These are phyloP conservation scores for Combretum micranthum DNA, from an alignment of 345 rosid species.

Conservation along the genomic window DNA sequence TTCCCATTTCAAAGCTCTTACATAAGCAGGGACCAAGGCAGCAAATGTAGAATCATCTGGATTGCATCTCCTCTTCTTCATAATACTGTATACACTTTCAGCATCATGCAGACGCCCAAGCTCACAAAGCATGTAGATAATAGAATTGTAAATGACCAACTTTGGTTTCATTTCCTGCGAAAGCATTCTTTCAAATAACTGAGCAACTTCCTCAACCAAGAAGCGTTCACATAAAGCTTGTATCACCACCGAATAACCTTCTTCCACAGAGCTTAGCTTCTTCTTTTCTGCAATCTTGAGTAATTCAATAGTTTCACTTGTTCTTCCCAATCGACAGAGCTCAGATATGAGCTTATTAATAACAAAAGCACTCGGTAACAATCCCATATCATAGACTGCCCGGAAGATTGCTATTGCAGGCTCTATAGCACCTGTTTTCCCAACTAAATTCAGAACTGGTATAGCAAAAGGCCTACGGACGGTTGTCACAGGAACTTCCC, in stretches of 20 bases:
- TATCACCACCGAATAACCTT: slow-evolving; percentile 18
- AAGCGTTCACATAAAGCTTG: slow-evolving; percentile 16
- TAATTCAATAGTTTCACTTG: slow-evolving; percentile 14
- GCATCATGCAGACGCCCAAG: slow-evolving; percentile 19
- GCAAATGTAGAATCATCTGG: slow-evolving; percentile 22
- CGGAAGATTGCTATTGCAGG: slow-evolving; percentile 20
- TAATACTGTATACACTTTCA: slow-evolving; percentile 18
- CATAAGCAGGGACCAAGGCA: slow-evolving; percentile 22
- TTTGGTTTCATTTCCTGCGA: slow-evolving; percentile 19
- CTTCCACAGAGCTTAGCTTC: slow-evolving; percentile 20
- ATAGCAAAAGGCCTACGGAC: slow-evolving; percentile 17
- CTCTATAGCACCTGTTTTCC: slow-evolving; percentile 16
- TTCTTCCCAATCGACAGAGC: slow-evolving; percentile 20
- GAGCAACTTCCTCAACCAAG: slow-evolving; percentile 17
- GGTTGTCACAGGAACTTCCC: slow-evolving; percentile 17
- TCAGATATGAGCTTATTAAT: slow-evolving; percentile 18
- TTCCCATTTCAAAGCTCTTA: slow-evolving; percentile 19
- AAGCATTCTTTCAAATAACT: slow-evolving; percentile 23
- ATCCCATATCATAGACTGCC: slow-evolving; percentile 10
- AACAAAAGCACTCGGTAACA: slow-evolving; percentile 27
- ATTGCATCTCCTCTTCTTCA: slow-evolving; percentile 24
- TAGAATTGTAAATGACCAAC: slow-evolving; percentile 20
- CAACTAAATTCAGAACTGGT: slow-evolving; percentile 16
- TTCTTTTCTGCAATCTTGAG: slow-evolving; percentile 18
- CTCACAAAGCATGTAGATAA: slow-evolving; percentile 22